Evolutionary conservation across 2,329 filamentous ascomycete genomes (phyloP).

Genomic region (Davidsoniella neocaledoniae): DNA sequence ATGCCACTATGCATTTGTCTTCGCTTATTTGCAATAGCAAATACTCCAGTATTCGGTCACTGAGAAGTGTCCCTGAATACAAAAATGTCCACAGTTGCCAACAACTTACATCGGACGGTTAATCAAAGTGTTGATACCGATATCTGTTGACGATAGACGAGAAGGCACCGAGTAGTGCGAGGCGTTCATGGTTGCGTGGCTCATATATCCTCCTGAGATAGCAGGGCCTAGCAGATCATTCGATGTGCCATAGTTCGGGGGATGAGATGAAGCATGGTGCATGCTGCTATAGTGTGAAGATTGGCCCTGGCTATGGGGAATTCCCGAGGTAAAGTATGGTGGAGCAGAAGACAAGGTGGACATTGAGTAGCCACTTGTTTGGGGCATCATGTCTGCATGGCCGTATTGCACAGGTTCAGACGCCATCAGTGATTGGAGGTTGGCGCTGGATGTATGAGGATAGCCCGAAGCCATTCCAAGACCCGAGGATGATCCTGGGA

Average conservation of each 20-base stretch:
- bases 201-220: too few species aligned
- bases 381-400: not conserved
- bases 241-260: not conserved
- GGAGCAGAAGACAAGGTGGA: not conserved
- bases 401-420: not conserved
- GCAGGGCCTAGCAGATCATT: too few species aligned
- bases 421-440: constrained; percentile 14
- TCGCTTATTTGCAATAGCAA: too few species aligned
- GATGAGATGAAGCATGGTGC: not conserved
- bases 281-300: not conserved
- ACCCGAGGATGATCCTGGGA: not conserved
- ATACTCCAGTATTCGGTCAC: too few species aligned
- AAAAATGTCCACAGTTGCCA: too few species aligned
- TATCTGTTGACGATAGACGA: constrained; percentile 37
- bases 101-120: constrained; percentile 23
- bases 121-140: constrained; percentile 44
- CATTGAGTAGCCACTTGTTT: constrained; percentile 4
- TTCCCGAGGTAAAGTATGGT: not conserved
- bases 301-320: not conserved
- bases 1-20: too few species aligned
- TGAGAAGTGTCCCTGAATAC: not conserved
- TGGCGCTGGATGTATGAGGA: constrained; percentile 15
- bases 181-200: too few species aligned
- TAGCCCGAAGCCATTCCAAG: constrained; percentile 12
- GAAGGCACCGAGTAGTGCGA: too few species aligned